Conservation (phyloP, 1,284 basidiomycete genomes). For the Phaffia rhodozyma region DNA sequence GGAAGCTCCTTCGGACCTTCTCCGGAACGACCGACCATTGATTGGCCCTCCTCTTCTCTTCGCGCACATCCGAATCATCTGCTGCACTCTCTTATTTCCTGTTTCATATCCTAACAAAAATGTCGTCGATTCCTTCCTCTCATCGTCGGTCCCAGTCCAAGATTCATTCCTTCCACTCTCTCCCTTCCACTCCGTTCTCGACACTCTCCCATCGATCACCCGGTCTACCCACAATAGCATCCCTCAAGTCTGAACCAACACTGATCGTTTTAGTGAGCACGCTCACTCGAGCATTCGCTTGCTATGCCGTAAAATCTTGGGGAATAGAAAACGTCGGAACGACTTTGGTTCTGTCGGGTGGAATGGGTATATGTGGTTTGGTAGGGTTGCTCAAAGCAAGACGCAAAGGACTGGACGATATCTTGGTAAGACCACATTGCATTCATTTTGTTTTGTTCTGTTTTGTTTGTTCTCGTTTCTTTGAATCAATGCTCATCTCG, state of each 20-base stretch:
- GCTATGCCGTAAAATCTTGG: slow-evolving; percentile 1
- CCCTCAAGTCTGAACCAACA: slow-evolving; percentile 3
- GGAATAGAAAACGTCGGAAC: background rate
- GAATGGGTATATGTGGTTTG: background rate
- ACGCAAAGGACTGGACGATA: background rate
- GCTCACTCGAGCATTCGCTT: background rate
- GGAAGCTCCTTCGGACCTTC: no score
- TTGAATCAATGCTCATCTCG: no score
- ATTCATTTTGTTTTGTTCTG: no score
- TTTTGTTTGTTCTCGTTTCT: no score
- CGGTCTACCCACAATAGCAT: background rate
- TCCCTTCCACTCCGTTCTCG: background rate
- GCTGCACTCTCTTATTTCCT: no score
- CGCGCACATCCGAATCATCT: no score
- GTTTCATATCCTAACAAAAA: no score
- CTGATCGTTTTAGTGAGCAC: slow-evolving; percentile 1
- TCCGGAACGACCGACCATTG: no score
- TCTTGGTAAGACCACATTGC: background rate
- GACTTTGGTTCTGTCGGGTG: background rate
- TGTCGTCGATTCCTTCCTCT: slow-evolving; percentile 11
- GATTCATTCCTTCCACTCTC: background rate
- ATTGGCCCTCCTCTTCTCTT: no score
- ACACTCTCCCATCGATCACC: background rate
- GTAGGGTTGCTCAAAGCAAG: slow-evolving; percentile 1
- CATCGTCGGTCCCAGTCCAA: slow-evolving; percentile 16